phyloP scores from a whole-genome alignment of 2,329 filamentous ascomycete species.

The Fusarium buxicola region DNA sequence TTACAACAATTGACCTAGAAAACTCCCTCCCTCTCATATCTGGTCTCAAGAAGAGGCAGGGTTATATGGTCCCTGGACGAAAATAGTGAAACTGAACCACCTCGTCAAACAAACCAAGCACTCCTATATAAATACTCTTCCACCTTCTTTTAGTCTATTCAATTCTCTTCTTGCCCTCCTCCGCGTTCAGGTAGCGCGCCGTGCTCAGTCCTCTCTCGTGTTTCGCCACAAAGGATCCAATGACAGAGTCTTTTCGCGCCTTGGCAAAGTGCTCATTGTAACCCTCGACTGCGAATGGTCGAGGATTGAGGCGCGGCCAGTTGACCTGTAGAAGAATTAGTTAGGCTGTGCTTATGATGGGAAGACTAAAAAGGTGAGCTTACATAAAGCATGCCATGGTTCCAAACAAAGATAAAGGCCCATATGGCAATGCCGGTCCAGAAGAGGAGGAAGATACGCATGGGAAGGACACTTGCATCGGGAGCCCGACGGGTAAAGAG shows the following conservation, averaged over 20 bases:
- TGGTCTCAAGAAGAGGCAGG: constrained; percentile 11
- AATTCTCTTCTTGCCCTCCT: constrained; percentile 98
- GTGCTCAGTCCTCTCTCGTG: constrained; percentile 89
- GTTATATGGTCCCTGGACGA: constrained; percentile 14
- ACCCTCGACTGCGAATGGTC: constrained; percentile 86
- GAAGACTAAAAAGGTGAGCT: constrained; percentile 55
- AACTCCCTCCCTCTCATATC: constrained; percentile 9
- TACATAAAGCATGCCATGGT: constrained; percentile 94
- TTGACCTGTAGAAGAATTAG: constrained; percentile 75
- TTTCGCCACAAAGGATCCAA: constrained; percentile 75
- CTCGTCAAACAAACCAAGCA: constrained; percentile 21
- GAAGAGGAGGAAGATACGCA: constrained; percentile 84
- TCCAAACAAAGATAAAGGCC: constrained; percentile 80
- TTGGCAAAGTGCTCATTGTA: constrained; percentile 88
- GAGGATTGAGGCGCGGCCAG: constrained; percentile 96
- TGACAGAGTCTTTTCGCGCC: constrained; percentile 82
- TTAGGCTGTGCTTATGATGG: background rate
- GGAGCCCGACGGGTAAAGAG: constrained; percentile 78
- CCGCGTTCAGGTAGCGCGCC: constrained; percentile 83
- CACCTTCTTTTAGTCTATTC: constrained; percentile 65
- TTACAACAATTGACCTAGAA: constrained; percentile 32
- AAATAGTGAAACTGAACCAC: constrained; percentile 15
- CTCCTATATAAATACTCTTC: constrained; percentile 13
- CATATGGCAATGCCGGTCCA: constrained; percentile 79
- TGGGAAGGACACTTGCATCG: constrained; percentile 80